phyloP scores from a whole-genome alignment of 495 filamentous ascomycete species.

The Polyplosphaeria fusca region DNA sequence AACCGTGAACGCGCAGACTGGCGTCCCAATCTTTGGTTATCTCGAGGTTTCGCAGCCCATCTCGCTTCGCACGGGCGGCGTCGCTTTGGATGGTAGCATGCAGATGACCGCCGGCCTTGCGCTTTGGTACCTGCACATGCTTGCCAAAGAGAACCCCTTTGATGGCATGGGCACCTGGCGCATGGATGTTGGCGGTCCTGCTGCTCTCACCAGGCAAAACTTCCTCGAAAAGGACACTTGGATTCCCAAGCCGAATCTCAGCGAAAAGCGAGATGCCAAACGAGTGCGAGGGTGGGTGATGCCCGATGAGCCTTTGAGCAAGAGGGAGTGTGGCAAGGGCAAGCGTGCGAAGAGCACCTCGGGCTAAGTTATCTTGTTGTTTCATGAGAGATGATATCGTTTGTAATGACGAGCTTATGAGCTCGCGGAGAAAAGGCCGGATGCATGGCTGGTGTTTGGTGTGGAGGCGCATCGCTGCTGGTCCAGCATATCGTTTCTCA shows the following conservation, averaged over 20 bases:
- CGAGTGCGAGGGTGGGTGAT: conserved; percentile 77
- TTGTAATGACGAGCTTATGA: not conserved
- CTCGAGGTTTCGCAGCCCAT: conserved; percentile 71
- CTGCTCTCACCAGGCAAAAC: conserved; percentile 69
- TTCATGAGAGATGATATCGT: not conserved
- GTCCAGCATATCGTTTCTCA: not conserved
- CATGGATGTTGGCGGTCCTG: conserved; percentile 77
- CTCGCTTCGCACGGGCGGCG: conserved; percentile 45
- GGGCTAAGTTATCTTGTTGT: conserved; percentile 4
- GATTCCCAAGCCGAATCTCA: conserved; percentile 80
- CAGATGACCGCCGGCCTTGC: conserved; percentile 69
- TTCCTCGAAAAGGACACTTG: conserved; percentile 69
- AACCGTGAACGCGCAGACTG: conserved; percentile 48
- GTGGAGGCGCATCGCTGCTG: not conserved
- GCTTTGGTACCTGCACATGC: conserved; percentile 77
- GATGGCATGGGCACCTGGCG: conserved; percentile 65
- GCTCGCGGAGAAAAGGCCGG: too few species aligned
- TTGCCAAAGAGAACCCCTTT: conserved; percentile 70
- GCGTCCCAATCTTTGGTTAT: conserved; percentile 75
- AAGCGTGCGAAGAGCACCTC: conserved; percentile 29
- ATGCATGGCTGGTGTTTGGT: not conserved
- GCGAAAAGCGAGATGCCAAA: conserved; percentile 82
- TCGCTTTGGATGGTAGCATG: conserved; percentile 41
- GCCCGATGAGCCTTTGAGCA: conserved; percentile 68
- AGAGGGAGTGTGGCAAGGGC: conserved; percentile 46